Evolutionary conservation across 495 filamentous ascomycete species (phyloP), one percentile per base, ranked within the genome.

Genomic region (Penicillium atrosanguineum): DNA sequence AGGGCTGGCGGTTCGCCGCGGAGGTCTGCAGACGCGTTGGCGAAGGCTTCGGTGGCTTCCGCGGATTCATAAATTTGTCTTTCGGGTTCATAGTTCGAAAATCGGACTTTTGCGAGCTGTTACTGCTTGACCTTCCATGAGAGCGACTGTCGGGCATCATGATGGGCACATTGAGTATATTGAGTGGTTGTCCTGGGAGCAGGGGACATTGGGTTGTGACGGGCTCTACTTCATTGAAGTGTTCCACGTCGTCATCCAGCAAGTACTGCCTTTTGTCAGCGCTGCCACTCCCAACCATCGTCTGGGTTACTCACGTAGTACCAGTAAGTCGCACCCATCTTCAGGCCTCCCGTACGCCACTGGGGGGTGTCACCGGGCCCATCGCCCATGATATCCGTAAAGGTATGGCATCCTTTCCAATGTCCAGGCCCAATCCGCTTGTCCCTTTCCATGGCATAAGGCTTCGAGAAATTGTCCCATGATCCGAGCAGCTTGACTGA

Each of bases 261-360:
- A 88, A 78, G 64, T 95, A 96, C 89, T 95, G 59, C 50, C 48
- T 31, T 34, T 53, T 44, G 50, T 47, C 7, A 53, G 68, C 38
- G 63, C 38, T 16, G 23, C 29, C 12, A 31, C 44, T 18, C 26
- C 2, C n/a, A 48, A n/a, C 43, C 29, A n/a, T 21, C 29, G 7
- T 46, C 26, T 12, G 45, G 14, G 14, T 23, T 40, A 65, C 90
- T 72, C 71, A 94, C 90, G 72, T 91, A 95, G 74, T 95, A 96
- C 81, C 91, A 95, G 71, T 96, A 96, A 8, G 84, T 91, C n/a
- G 84, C 84, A 25, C 91, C 91, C 88, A 94, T 94, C 69, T 88
- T 94, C 50, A 96, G 77, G 20, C 87, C 91, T 26, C 91, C 91
- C 29, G 80, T 79, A 49, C 91, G 82, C 61, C 83, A 83, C 39